phyloP scores from a whole-genome alignment of 169 alveolate genomes.

The Neospora caninum region DNA sequence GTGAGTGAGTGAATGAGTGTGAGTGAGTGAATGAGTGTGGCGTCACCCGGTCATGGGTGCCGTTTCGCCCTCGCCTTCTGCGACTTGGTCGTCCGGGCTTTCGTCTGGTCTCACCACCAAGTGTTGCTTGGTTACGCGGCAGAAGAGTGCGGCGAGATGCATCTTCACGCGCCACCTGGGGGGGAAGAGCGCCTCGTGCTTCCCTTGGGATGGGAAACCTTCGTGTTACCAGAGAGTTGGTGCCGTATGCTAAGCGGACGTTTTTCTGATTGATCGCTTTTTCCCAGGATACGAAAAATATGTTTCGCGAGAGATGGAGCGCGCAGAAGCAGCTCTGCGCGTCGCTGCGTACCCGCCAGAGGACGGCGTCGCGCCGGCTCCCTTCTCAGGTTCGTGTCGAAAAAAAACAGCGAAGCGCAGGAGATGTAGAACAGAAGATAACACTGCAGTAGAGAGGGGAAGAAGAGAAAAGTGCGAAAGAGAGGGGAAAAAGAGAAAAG shows the following conservation, averaged over 20 bases:
- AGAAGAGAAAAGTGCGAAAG: background rate
- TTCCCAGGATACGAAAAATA: background rate
- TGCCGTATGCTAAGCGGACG: too few relatives aligned
- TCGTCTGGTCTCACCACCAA: background rate
- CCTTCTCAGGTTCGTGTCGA: background rate
- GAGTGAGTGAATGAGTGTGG: too few relatives aligned
- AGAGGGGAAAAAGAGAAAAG: background rate
- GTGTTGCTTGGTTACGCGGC: conserved; percentile 20
- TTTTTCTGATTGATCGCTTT: too few relatives aligned
- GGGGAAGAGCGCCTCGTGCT: background rate
- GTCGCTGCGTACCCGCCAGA: background rate
- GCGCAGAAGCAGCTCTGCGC: conserved; percentile 2
- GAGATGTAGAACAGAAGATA: too few relatives aligned
- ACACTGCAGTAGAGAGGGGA: too few relatives aligned
- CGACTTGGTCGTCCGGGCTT: background rate
- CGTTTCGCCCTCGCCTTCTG: background rate
- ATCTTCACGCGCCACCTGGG: background rate
- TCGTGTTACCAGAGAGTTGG: too few relatives aligned
- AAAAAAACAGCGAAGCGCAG: too few relatives aligned
- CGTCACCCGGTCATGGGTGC: too few relatives aligned
- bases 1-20: too few relatives aligned
- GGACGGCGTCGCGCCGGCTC: background rate
- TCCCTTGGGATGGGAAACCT: background rate
- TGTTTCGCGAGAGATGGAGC: background rate
- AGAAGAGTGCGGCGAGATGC: conserved; percentile 21